Evolutionary conservation across 805 yeast genomes (phyloP).

Genomic region (Sungouiella thailandica): DNA sequence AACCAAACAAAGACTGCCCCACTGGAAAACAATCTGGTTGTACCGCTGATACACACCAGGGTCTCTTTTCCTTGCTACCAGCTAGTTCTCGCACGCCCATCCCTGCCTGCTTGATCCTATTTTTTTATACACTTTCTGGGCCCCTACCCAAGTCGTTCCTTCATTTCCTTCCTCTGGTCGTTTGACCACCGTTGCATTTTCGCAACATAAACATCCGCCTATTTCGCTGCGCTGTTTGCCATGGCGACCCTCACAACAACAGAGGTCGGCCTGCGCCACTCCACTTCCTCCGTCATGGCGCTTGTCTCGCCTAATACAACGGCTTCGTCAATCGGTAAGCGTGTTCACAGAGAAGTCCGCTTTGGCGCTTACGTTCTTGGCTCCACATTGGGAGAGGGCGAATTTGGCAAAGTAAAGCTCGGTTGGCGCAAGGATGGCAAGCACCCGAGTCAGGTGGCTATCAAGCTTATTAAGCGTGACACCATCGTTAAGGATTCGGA

Average conservation of each 20-base stretch:
- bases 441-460: constrained; percentile 83
- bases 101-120: too few species aligned
- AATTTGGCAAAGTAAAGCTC: constrained; percentile 93
- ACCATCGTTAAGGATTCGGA: constrained; percentile 83
- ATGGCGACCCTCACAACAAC: not conserved
- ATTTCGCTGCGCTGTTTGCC: too few species aligned
- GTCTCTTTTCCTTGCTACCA: too few species aligned
- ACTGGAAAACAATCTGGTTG: too few species aligned
- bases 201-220: too few species aligned
- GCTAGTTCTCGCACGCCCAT: too few species aligned
- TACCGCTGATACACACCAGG: too few species aligned
- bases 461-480: constrained; percentile 84
- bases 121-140: too few species aligned
- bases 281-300: not conserved
- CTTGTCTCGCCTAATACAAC: not conserved
- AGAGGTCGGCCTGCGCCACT: not conserved
- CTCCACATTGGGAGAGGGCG: constrained; percentile 95
- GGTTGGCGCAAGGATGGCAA: constrained; percentile 91
- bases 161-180: too few species aligned
- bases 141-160: too few species aligned
- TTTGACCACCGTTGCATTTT: too few species aligned
- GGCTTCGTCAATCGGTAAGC: constrained; percentile 12
- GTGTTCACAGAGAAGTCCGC: constrained; percentile 60
- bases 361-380: constrained; percentile 91
- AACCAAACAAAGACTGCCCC: too few species aligned